Evolutionary conservation across 2,329 filamentous ascomycete species (phyloP), one percentile per base, ranked within the genome.

Genomic region (Oidium heveae): DNA sequence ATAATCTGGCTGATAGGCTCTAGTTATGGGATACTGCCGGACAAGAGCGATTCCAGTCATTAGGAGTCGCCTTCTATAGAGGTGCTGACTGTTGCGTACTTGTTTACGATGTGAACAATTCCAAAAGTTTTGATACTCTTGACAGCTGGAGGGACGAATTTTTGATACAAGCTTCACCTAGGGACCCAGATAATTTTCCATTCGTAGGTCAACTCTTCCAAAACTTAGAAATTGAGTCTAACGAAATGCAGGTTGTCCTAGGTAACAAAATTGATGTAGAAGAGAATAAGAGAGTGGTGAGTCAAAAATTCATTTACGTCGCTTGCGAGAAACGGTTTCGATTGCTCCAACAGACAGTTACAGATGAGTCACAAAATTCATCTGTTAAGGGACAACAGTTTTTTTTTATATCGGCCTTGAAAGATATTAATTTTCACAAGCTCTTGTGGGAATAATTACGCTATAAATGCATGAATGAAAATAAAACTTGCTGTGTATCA

Each of bases 251-350:
- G 84, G 84, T 94, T 57, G 91, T 98, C 41, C 78, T 98, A 56
- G 91, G 91, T 56, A 98, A 98, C 76, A 98, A 98, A 76, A 94
- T 98, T 63, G 91, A 98, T 71, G 82, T 95, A 49, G 91, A 95
- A 67, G 91, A 96, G 71, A 94, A 83, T 74, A 95, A 95, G 75
- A 78, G 91, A 67, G 86, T 91, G 74, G 84, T 84, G 66, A 62
- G 75, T 68, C 47, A 44, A 16, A 18, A 51, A 15, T n/a, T 20
- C n/a, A 54, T 18, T 37, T 53, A 8, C 7, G 9, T 32, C 7
- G 28, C 28, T 32, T 5, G 28, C 28, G 7, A 8, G 7, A 32
- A 32, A 32, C 28, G 6, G 7, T 32, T 32, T 32, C 28, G 28
- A 32, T 32, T 32, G 28, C 28, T 32, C 9, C 28, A 32, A n/a